These are phyloP conservation scores for Capniomyces stellatus DNA, from an alignment of 371 early-diverging fungal species.

Conservation along the genomic window DNA sequence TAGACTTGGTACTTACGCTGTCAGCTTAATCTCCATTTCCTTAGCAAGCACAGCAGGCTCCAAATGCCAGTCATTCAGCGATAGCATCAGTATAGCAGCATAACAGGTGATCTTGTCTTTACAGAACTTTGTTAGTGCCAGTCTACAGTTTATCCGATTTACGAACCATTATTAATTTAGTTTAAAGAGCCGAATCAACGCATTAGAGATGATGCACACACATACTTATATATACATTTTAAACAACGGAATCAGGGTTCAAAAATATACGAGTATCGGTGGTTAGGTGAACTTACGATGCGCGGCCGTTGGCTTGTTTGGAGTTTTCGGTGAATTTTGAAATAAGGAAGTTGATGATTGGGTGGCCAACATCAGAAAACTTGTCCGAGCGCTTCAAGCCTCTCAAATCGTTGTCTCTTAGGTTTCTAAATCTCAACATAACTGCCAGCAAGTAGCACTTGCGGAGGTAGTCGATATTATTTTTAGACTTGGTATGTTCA, in stretches of 20 bases:
- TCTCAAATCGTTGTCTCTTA: constrained; percentile 6
- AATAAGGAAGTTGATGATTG: constrained; percentile 39
- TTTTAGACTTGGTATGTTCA: too few relatives aligned
- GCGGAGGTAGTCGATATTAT: too few relatives aligned
- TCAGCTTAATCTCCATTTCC: constrained; percentile 28
- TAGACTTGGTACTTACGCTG: too few relatives aligned
- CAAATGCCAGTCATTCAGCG: constrained; percentile 45
- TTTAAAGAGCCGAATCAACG: too few relatives aligned
- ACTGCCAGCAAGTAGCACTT: not conserved
- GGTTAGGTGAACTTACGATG: constrained; percentile 1
- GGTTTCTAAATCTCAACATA: not conserved
- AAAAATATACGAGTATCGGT: too few relatives aligned
- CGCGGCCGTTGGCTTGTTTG: not conserved
- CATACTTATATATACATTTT: not conserved
- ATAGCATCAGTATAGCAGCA: constrained; percentile 47
- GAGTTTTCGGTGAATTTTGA: constrained; percentile 42
- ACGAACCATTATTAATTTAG: too few relatives aligned
- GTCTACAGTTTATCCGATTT: too few relatives aligned
- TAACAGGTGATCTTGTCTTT: constrained; percentile 62
- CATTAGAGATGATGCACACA: too few relatives aligned
- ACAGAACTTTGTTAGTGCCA: constrained; percentile 41
- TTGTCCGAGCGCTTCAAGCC: constrained; percentile 28
- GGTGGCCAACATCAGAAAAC: constrained; percentile 34
- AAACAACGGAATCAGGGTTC: too few relatives aligned
- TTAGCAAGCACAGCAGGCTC: constrained; percentile 36